Evolutionary conservation across 1,284 basidiomycete genomes (phyloP).

Genomic region (Cutaneotrichosporon sp.): DNA sequence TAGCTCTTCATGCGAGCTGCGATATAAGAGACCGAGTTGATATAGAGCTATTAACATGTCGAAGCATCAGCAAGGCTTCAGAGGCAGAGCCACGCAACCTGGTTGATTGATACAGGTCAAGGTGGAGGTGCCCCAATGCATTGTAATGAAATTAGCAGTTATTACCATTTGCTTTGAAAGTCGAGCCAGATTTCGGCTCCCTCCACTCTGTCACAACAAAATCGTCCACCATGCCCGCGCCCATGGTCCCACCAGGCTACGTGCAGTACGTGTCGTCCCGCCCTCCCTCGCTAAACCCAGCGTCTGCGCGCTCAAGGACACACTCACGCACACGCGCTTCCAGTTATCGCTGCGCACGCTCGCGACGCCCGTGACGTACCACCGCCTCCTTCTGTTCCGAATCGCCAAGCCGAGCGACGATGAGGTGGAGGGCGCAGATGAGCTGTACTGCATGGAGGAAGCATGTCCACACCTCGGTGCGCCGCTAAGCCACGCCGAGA

Average conservation of each 20-base stretch:
- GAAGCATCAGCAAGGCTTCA: not conserved
- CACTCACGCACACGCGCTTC: slow-evolving; percentile 67
- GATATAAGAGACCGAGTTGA: no score
- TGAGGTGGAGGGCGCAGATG: slow-evolving; percentile 39
- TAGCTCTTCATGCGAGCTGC: no score
- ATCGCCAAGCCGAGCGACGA: slow-evolving; percentile 51
- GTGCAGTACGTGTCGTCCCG: not conserved
- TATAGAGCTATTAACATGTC: no score
- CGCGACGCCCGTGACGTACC: slow-evolving; percentile 61
- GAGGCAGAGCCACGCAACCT: not conserved
- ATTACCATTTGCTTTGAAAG: not conserved
- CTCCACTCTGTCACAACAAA: not conserved
- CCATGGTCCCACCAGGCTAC: not conserved
- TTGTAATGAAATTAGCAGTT: not conserved
- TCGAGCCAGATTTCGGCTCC: not conserved
- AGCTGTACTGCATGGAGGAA: slow-evolving; percentile 81
- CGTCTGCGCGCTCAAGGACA: slow-evolving; percentile 57
- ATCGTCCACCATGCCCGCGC: slow-evolving; percentile 2
- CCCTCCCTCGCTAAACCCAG: slow-evolving; percentile 42
- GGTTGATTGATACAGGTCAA: not conserved
- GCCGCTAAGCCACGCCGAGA: slow-evolving; percentile 66
- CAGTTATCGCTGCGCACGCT: slow-evolving; percentile 66
- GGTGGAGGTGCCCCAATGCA: not conserved
- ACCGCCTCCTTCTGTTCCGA: slow-evolving; percentile 70
- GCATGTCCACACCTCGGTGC: slow-evolving; percentile 81